These are phyloP conservation scores for Eimeria maxima DNA, from an alignment of 169 alveolate species.

Conservation along the genomic window DNA sequence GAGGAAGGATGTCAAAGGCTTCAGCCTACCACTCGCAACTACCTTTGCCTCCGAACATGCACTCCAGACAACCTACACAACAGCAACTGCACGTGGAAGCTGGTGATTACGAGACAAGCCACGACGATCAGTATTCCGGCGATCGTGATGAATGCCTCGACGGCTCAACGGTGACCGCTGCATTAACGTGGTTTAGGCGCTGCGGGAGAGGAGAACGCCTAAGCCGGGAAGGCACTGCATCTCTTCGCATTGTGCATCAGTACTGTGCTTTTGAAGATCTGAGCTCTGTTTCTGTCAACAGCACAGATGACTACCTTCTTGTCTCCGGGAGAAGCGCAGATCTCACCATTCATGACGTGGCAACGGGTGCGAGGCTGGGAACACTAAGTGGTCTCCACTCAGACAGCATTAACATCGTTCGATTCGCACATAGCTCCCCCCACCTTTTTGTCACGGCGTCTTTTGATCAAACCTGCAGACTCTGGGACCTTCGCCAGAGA, in stretches of 20 bases:
- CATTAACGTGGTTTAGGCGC: conserved; percentile 51
- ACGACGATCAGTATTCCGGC: background rate
- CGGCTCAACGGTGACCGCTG: conserved; percentile 46
- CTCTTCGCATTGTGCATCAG: conserved; percentile 75
- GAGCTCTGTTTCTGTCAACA: conserved; percentile 85
- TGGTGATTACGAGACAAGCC: background rate
- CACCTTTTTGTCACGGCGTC: conserved; percentile 86
- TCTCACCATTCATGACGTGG: conserved; percentile 81
- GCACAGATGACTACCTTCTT: conserved; percentile 86
- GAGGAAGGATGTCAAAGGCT: conserved; percentile 27
- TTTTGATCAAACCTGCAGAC: conserved; percentile 86
- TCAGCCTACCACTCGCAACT: background rate
- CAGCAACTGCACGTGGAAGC: conserved; percentile 14
- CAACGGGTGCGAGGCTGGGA: conserved; percentile 84
- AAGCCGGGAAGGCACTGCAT: conserved; percentile 63
- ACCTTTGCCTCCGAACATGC: background rate
- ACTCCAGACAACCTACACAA: background rate
- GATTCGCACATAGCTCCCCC: conserved; percentile 85
- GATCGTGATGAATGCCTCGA: conserved; percentile 19
- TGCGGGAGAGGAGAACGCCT: conserved; percentile 59
- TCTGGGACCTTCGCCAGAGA: conserved; percentile 87
- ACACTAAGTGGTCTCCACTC: conserved; percentile 81
- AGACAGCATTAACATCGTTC: conserved; percentile 85
- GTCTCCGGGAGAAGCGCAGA: conserved; percentile 85
- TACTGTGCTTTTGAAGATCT: conserved; percentile 76